A percentile compares a stretch with the other conserved stretches of the same genome.
Evolutionary conservation across 2,329 filamentous ascomycete genomes (phyloP).

Genomic region (Pestalotiopsis sp.): DNA sequence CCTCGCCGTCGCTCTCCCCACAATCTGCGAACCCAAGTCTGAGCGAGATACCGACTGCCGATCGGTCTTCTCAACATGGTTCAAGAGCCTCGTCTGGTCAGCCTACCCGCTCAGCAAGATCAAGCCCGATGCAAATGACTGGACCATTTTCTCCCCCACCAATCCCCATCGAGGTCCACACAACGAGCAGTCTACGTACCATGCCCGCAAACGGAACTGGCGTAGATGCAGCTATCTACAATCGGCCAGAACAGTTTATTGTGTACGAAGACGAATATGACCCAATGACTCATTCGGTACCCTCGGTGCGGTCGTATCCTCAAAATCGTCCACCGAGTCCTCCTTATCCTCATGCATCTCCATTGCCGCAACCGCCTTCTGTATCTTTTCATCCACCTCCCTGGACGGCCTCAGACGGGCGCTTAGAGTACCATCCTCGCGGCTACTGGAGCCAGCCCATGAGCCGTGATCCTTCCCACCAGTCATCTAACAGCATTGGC

Average conservation of each 20-base stretch:
- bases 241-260: not conserved
- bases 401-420: conserved; percentile 18
- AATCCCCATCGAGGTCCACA: conserved; percentile 29
- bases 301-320: conserved; percentile 18
- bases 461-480: conserved; percentile 45
- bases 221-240: not conserved
- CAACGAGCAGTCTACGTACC: conserved; percentile 25
- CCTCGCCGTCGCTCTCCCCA: conserved; percentile 12
- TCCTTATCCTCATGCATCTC: conserved; percentile 22
- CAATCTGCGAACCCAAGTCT: not conserved
- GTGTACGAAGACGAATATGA: conserved; percentile 10
- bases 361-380: conserved; percentile 18
- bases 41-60: not conserved
- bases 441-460: conserved; percentile 52
- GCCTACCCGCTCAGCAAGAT: conserved; percentile 20
- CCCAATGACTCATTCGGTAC: conserved; percentile 20
- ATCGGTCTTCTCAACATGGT: not conserved
- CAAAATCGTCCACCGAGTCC: conserved; percentile 8
- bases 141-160: conserved; percentile 29
- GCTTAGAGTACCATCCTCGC: conserved; percentile 24
- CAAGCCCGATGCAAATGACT: conserved; percentile 25
- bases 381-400: conserved; percentile 23
- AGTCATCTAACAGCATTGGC: conserved; percentile 32
- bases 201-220: not conserved
- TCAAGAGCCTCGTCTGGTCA: conserved; percentile 21